These are phyloP conservation scores for Calonectria honghensis DNA, from an alignment of 2,329 filamentous ascomycete species.

Conservation along the genomic window DNA sequence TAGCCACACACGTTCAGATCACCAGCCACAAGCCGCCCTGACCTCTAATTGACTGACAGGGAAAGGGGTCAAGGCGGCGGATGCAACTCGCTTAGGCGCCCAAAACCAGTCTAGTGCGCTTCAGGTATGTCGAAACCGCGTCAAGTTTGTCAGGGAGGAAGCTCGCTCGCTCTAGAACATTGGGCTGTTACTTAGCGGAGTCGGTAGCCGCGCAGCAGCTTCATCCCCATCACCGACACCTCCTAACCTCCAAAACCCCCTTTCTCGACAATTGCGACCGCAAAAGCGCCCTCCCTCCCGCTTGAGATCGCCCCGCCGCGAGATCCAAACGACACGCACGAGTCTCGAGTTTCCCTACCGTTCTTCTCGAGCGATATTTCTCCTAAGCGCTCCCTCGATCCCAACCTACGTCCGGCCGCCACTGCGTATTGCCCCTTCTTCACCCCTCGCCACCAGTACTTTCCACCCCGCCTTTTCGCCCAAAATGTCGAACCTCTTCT, in stretches of 20 bases:
- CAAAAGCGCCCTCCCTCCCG: constrained; percentile 42
- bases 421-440: constrained; percentile 25
- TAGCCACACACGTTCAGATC: constrained; percentile 35
- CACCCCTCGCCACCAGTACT: constrained; percentile 46
- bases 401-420: constrained; percentile 30
- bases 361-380: constrained; percentile 22
- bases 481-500: constrained; percentile 77
- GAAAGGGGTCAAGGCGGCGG: constrained; percentile 46
- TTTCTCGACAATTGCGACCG: constrained; percentile 49
- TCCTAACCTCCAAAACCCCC: constrained; percentile 51
- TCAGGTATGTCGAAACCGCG: constrained; percentile 52
- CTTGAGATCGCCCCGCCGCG: constrained; percentile 34
- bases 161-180: constrained; percentile 31
- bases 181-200: constrained; percentile 48
- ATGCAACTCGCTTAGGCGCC: constrained; percentile 39
- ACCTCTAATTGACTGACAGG: constrained; percentile 17
- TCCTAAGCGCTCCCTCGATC: constrained; percentile 14
- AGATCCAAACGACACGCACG: constrained; percentile 13
- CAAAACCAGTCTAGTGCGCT: constrained; percentile 51
- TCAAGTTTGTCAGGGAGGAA: constrained; percentile 40
- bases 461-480: constrained; percentile 51
- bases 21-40: constrained; percentile 38
- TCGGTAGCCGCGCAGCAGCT: constrained; percentile 48
- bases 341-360: constrained; percentile 11
- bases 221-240: constrained; percentile 51